Evolutionary conservation across 2,329 filamentous ascomycete species (phyloP), one percentile per base, ranked within the genome.

Genomic region (Penicillium sp.): DNA sequence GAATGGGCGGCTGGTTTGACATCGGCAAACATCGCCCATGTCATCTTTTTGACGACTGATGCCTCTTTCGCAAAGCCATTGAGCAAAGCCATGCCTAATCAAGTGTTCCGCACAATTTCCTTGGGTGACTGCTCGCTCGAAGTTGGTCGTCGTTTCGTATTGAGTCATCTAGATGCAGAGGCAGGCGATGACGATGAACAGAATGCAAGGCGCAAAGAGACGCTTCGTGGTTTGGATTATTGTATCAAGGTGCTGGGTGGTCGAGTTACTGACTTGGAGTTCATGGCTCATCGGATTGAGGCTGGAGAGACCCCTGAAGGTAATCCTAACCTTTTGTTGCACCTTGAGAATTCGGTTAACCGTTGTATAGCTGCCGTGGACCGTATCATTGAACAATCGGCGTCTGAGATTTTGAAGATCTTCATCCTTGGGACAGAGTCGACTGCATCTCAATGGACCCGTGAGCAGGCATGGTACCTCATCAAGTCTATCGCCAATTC

Each of bases 191-290:
- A 63, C n/a, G 66, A 66, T 22, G 43, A 39, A 19, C 26, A 21
- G 29, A 62, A 61, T 2, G 62, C 64, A 3, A 61, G 58, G 17
- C 65, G 69, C 24, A 72, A 72, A 48, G 64, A 70, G 40, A 78
- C 89, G 54, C 73, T 93, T 6, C 67, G 69, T 1, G 87, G 90
- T 54, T 77, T 98, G 2, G 89, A 96, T 61, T 77, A 77, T 26
- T 90, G 87, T 58, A 94, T 97, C 56, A 79, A 83, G 26, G 79
- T 83, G 0, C 78, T 98, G 1, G 93, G 93, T 21, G 93, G 93
- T 2, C 87, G 93, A 3, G 77, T 98, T n/a, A 95, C 89, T 0
- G 93, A 98, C 63, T 82, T 98, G 19, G 91, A 97, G 64, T 94
- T 93, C 63, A 81, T 98, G 38, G 86, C 90, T n/a, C 82, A 91